These are phyloP conservation scores for Leucosporidium yakuticum DNA, from an alignment of 768 basidiomycete genomes.

Conservation along the genomic window DNA sequence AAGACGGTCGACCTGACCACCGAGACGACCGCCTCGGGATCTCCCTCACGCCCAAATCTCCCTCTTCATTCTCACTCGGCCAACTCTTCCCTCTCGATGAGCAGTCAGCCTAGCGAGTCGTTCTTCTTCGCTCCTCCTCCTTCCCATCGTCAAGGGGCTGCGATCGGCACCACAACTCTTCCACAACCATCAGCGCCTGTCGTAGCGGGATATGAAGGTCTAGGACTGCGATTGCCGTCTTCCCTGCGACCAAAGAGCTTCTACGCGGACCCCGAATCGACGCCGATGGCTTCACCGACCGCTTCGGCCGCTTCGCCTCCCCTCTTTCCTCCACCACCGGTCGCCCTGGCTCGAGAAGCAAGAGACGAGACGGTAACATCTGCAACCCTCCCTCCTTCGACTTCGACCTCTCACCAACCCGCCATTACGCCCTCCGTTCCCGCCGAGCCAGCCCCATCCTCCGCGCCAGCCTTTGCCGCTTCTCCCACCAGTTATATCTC, in stretches of 20 bases:
- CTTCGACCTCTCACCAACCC: neutral
- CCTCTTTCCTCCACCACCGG: neutral
- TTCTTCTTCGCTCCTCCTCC: too few relatives aligned
- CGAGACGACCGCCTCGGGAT: too few relatives aligned
- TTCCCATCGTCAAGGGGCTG: too few relatives aligned
- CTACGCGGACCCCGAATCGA: neutral
- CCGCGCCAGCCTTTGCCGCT: neutral
- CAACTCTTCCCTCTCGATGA: too few relatives aligned
- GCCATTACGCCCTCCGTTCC: neutral
- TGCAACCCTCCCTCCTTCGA: neutral
- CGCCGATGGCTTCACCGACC: neutral
- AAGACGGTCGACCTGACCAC: too few relatives aligned
- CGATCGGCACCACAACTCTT: too few relatives aligned
- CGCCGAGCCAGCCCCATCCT: neutral
- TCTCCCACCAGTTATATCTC: neutral
- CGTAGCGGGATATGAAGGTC: neutral
- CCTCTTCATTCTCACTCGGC: too few relatives aligned
- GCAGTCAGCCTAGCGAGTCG: too few relatives aligned
- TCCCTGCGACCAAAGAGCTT: neutral
- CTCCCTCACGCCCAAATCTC: too few relatives aligned
- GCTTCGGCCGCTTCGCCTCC: too few relatives aligned
- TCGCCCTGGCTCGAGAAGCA: too few relatives aligned
- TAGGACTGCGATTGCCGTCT: neutral
- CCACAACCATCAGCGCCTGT: too few relatives aligned
- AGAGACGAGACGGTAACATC: neutral